Conservation (phyloP, 352 stramenopile genomes). For the Nothophytophthora sp. region DNA sequence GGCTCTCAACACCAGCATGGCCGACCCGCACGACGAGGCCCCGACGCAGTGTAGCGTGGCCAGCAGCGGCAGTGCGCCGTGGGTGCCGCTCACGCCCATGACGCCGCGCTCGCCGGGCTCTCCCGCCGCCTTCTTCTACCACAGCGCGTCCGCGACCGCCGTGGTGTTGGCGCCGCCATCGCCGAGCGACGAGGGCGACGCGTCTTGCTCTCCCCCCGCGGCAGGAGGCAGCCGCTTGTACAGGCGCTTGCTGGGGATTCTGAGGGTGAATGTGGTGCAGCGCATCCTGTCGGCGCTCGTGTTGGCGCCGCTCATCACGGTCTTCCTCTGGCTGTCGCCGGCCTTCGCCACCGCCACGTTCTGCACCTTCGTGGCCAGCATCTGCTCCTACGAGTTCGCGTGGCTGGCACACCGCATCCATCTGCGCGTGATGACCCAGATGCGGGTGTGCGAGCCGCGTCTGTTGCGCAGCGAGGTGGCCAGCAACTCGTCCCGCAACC, state of each 20-base stretch:
- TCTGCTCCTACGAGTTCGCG: conserved; percentile 74
- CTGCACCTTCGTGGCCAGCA: conserved; percentile 57
- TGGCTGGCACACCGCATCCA: conserved; percentile 75
- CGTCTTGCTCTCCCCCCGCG: conserved; percentile 1
- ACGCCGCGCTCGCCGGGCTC: conserved; percentile 28
- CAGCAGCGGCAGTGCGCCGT: conserved; percentile 7
- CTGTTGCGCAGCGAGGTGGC: conserved; percentile 2
- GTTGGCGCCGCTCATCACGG: conserved; percentile 61
- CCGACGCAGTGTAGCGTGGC: conserved; percentile 10
- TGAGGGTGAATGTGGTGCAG: conserved; percentile 68
- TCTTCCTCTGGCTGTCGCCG: conserved; percentile 67
- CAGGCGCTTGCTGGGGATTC: no score
- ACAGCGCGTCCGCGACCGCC: conserved; percentile 21
- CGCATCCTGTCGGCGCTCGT: conserved; percentile 58
- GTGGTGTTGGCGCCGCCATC: conserved; percentile 20
- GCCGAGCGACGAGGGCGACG: conserved; percentile 9
- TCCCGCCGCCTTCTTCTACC: conserved; percentile 31
- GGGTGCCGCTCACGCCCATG: conserved; percentile 9
- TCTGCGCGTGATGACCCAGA: conserved; percentile 40
- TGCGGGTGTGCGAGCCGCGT: conserved; percentile 23
- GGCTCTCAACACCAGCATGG: neutral
- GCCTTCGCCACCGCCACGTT: conserved; percentile 67
- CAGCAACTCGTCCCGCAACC: conserved; percentile 5
- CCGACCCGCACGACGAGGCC: conserved; percentile 7
- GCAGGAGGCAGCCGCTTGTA: no score